Base-by-base conservation (phyloP, 805 yeast genomes). In the Candida dajiaensis region DNA sequence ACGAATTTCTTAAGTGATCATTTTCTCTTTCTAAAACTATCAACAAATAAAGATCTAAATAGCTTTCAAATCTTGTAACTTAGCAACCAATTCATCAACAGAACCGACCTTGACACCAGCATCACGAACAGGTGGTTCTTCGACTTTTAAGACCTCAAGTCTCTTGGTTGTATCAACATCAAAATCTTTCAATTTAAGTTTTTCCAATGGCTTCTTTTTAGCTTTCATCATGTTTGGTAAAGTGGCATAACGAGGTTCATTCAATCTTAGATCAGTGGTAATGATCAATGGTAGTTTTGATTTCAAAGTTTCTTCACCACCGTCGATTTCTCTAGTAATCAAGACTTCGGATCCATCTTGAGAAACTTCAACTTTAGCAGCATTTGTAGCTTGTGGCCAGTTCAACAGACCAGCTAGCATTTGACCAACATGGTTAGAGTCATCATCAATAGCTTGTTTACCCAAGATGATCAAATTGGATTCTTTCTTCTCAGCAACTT, bases 171-270 rank as follows among this genome's bases (percentile, higher is more conserved):
- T 62, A 39, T 83, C 85, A 29, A 85, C 74, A n/a, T 83, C 55
- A 50, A 87, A 77, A 56, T 86, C 95, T n/a, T 62, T 71, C 19
- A 82, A 67, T 65, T 70, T 76, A 68, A 66, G 78, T 65, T 61
- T 79, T 73, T 81, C 88, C 64, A 90, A 73, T 4, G 96, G 96
- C 74, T 89, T 90, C 80, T 90, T 90, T 74, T 94, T 94, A 46
- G 98, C 98, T 74, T 94, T 94, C 98, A 94, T 94, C 72, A 90
- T 79, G 66, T 92, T 94, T 50, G 97, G 97, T 62, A 94, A 75
- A 13, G 95, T 80, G n/a, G 95, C 96, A 61, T 89, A 94, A 58
- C 97, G 82, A 39, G 99, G 99, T 63, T 81, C 94, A 66, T 94
- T 94, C 61, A 94, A 77, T 67, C 99, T 83, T 57, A 94, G 74